Conservation (phyloP, 2,329 filamentous ascomycete genomes). For the Mollisia scopiformis region DNA sequence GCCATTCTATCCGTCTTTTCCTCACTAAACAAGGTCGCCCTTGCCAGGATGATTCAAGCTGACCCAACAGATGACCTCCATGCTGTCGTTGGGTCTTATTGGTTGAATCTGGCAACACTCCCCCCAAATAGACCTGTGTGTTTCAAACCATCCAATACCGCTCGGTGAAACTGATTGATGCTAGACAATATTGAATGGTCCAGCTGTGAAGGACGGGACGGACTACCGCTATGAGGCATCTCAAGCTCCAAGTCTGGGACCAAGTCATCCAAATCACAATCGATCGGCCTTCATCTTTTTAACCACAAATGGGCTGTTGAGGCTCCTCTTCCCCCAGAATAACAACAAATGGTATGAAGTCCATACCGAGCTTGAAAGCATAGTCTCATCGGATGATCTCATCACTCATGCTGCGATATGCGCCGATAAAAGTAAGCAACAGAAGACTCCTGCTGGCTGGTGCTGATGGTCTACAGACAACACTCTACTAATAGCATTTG, state of each 20-base stretch:
- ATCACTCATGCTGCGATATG: conserved; percentile 79
- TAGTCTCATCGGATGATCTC: conserved; percentile 73
- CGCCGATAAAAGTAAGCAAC: conserved; percentile 68
- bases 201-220: conserved; percentile 63
- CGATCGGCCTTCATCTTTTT: conserved; percentile 79
- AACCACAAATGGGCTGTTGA: conserved; percentile 73
- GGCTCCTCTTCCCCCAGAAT: conserved; percentile 77
- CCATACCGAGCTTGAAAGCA: conserved; percentile 72
- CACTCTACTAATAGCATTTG: conserved; percentile 65
- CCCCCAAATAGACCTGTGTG: conserved; percentile 33
- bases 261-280: conserved; percentile 70
- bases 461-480: conserved; percentile 31
- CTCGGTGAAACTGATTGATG: conserved; percentile 4
- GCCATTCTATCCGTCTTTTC: conserved; percentile 73
- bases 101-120: conserved; percentile 58
- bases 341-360: conserved; percentile 74
- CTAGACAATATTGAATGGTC: conserved; percentile 56
- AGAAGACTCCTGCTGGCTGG: background rate
- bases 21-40: conserved; percentile 72
- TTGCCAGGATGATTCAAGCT: conserved; percentile 62
- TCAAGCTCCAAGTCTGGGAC: conserved; percentile 67
- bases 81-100: conserved; percentile 81
- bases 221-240: conserved; percentile 71
- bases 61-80: conserved; percentile 76
- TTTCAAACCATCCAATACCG: background rate